Conservation (phyloP, 1,284 basidiomycete genomes). For the Leccinum pachyderme region DNA sequence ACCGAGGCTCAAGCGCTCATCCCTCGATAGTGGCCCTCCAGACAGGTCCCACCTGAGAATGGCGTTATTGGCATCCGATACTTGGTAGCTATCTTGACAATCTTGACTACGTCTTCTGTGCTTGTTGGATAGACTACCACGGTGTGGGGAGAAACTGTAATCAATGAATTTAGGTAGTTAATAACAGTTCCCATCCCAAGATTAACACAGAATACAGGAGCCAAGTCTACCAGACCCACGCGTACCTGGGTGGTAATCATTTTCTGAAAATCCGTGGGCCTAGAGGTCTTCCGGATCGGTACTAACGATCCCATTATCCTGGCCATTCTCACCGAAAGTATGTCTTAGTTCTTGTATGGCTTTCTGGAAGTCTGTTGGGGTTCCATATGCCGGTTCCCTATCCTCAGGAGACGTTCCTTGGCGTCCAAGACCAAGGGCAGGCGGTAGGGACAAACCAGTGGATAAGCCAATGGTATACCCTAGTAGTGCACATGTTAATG, state of each 20-base stretch:
- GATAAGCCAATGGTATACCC: constrained; percentile 25
- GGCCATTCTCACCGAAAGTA: constrained; percentile 32
- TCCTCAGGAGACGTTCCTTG: not conserved
- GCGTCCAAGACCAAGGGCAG: constrained; percentile 2
- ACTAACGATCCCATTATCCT: constrained; percentile 38
- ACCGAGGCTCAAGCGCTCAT: constrained; percentile 33
- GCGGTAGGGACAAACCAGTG: not conserved
- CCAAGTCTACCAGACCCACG: not conserved
- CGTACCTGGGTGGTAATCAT: constrained; percentile 62
- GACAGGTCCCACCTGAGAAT: constrained; percentile 66
- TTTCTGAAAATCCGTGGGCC: constrained; percentile 56
- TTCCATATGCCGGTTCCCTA: constrained; percentile 38
- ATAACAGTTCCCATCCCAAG: not conserved
- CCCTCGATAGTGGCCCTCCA: constrained; percentile 66
- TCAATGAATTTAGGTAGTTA: not conserved
- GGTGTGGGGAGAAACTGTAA: constrained; percentile 42
- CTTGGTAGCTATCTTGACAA: constrained; percentile 64
- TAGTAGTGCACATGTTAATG: constrained; percentile 25
- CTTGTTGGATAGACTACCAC: constrained; percentile 53
- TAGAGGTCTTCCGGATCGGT: constrained; percentile 54
- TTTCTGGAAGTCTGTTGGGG: constrained; percentile 47
- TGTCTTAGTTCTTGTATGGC: constrained; percentile 48
- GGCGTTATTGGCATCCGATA: constrained; percentile 67
- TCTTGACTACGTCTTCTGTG: constrained; percentile 68
- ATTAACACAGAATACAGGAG: not conserved